Evolutionary conservation across 106 monocot genomes (phyloP).

Genomic region (Acorus calamus): DNA sequence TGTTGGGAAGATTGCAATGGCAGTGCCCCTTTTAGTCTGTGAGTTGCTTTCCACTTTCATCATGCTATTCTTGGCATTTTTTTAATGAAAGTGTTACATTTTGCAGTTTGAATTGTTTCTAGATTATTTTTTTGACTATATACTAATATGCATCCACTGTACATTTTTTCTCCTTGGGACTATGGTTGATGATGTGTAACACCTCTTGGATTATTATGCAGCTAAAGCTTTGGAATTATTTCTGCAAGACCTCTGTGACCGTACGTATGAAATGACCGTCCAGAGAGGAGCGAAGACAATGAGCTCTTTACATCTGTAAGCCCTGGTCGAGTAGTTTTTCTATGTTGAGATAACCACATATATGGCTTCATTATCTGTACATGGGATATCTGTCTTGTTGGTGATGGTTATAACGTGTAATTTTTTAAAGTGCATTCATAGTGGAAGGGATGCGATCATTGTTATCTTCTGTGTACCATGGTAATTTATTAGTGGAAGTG

Average conservation of each 20-base stretch:
- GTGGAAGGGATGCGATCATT: no score
- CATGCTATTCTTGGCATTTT: neutral
- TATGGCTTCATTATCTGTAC: no score
- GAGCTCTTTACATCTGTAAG: conserved; percentile 66
- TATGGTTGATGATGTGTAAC: no score
- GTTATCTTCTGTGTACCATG: no score
- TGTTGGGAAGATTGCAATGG: conserved; percentile 79
- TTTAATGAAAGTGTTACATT: neutral
- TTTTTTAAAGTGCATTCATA: no score
- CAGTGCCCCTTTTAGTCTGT: conserved; percentile 91
- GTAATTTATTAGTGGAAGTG: no score
- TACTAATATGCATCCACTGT: no score
- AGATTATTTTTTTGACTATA: no score
- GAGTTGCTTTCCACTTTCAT: conserved; percentile 20
- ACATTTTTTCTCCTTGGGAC: no score
- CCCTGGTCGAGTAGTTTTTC: neutral
- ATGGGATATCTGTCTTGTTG: no score
- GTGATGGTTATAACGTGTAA: no score
- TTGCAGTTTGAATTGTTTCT: neutral
- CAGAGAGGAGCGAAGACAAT: conserved; percentile 59
- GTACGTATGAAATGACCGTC: conserved; percentile 50
- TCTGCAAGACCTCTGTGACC: conserved; percentile 68
- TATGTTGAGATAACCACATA: neutral
- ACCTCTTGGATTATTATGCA: conserved; percentile 11
- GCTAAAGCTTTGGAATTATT: conserved; percentile 77